These are phyloP conservation scores for Saururus chinensis DNA, from an alignment of 164 flowering plant genomes.

Conservation along the genomic window DNA sequence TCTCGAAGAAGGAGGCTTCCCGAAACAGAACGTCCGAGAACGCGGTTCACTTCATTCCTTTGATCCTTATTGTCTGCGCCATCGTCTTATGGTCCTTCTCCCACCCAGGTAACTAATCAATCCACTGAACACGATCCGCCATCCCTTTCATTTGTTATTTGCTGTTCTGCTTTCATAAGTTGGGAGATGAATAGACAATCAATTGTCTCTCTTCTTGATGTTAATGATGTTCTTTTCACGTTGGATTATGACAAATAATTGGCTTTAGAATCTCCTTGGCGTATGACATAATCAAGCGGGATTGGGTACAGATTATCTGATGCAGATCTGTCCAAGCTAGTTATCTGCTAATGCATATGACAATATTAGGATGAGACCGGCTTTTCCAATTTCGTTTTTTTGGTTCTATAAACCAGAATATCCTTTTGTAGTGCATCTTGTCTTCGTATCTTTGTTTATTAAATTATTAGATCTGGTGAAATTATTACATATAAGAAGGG, in stretches of 20 bases:
- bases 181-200: not conserved
- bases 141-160: not conserved
- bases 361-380: too few relatives aligned
- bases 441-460: too few relatives aligned
- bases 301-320: not conserved
- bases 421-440: too few relatives aligned
- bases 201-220: not conserved
- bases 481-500: too few relatives aligned
- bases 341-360: not conserved
- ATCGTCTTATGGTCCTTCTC: slow-evolving; percentile 48
- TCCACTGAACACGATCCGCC: too few relatives aligned
- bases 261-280: too few relatives aligned
- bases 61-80: slow-evolving; percentile 41
- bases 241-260: not conserved
- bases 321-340: not conserved
- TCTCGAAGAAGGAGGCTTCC: slow-evolving; percentile 31
- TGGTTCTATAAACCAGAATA: too few relatives aligned
- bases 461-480: too few relatives aligned
- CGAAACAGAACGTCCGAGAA: slow-evolving; percentile 22
- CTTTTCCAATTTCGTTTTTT: too few relatives aligned
- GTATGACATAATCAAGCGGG: not conserved
- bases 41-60: slow-evolving; percentile 52
- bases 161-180: not conserved
- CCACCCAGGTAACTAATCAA: slow-evolving; percentile 20
- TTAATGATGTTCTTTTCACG: not conserved